A percentile compares a stretch with the other conserved stretches of the same genome.
Conservation (phyloP, 306 rosid genomes). For the Sechiopsis laciniata region DNA sequence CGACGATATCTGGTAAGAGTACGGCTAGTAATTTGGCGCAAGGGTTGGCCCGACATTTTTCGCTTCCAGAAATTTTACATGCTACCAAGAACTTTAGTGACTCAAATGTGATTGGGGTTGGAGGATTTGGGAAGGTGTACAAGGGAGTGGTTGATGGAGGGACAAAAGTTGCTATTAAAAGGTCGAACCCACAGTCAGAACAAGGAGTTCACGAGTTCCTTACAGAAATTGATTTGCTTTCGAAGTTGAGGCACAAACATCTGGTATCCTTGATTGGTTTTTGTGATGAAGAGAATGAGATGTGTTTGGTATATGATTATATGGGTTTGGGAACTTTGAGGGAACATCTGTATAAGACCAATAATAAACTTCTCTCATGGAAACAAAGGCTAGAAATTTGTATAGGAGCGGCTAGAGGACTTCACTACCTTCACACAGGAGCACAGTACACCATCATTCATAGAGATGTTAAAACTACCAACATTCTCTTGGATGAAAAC, state of each 20-base stretch:
- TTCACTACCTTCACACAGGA: slow-evolving; percentile 54
- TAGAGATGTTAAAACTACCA: slow-evolving; percentile 49
- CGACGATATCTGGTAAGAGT: slow-evolving; percentile 38
- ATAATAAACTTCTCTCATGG: slow-evolving; percentile 43
- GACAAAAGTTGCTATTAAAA: slow-evolving; percentile 43
- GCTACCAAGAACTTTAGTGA: slow-evolving; percentile 43
- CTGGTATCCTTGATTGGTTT: slow-evolving; percentile 46
- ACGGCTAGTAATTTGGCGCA: slow-evolving; percentile 39
- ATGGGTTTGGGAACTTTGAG: slow-evolving; percentile 43
- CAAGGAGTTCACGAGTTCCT: slow-evolving; percentile 51
- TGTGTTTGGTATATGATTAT: slow-evolving; percentile 48
- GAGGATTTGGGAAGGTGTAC: slow-evolving; percentile 54
- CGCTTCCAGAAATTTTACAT: slow-evolving; percentile 35
- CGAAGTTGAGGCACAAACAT: slow-evolving; percentile 50
- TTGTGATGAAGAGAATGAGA: slow-evolving; percentile 46
- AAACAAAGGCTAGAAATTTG: slow-evolving; percentile 46
- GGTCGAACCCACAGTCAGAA: slow-evolving; percentile 46
- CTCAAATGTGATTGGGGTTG: slow-evolving; percentile 43
- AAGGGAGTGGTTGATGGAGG: slow-evolving; percentile 42
- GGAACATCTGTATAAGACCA: slow-evolving; percentile 45
- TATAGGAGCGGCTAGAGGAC: slow-evolving; percentile 55
- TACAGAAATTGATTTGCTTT: slow-evolving; percentile 53
- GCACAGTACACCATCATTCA: slow-evolving; percentile 50
- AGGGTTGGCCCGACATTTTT: slow-evolving; percentile 45
- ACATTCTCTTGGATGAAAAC: slow-evolving; percentile 49